phyloP scores from a whole-genome alignment of 2,329 filamentous ascomycete species.

The Sarocladium kiliense region DNA sequence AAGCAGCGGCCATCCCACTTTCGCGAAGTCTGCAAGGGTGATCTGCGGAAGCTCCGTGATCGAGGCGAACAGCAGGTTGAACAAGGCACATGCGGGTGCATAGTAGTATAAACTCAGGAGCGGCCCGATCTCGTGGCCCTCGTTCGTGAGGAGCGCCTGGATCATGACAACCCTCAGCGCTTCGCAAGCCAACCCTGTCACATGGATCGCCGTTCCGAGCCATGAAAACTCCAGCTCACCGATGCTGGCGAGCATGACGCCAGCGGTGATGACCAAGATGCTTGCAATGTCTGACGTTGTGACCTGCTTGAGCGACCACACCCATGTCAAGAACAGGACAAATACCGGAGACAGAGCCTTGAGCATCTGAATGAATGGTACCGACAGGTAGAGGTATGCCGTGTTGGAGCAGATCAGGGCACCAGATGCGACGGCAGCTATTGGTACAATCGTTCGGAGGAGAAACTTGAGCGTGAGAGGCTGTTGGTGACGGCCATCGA shows the following conservation, averaged over 20 bases:
- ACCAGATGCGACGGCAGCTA: constrained; percentile 60
- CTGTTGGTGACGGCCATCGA: constrained; percentile 58
- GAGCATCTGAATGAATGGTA: constrained; percentile 68
- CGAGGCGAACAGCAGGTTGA: constrained; percentile 69
- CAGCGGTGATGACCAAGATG: constrained; percentile 46
- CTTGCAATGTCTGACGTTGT: constrained; percentile 39
- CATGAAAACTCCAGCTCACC: constrained; percentile 67
- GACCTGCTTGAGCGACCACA: constrained; percentile 46
- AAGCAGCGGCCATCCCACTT: constrained; percentile 60
- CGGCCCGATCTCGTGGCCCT: constrained; percentile 81
- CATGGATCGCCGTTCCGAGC: constrained; percentile 62
- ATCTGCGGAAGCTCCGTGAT: constrained; percentile 65
- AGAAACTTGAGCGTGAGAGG: constrained; percentile 58
- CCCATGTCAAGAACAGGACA: constrained; percentile 61
- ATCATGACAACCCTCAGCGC: constrained; percentile 81
- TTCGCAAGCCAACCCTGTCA: constrained; percentile 74
- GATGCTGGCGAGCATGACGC: constrained; percentile 46
- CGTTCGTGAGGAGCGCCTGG: constrained; percentile 70
- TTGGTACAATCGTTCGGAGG: constrained; percentile 58
- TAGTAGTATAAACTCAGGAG: constrained; percentile 88
- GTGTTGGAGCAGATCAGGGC: constrained; percentile 63
- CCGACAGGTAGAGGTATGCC: constrained; percentile 62
- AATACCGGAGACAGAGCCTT: constrained; percentile 64
- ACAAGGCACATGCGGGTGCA: constrained; percentile 74
- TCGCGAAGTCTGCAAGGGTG: constrained; percentile 59